Evolutionary conservation across 2,329 filamentous ascomycete genomes (phyloP), one percentile per base, ranked within the genome.

Genomic region (Penicillium sp.): DNA sequence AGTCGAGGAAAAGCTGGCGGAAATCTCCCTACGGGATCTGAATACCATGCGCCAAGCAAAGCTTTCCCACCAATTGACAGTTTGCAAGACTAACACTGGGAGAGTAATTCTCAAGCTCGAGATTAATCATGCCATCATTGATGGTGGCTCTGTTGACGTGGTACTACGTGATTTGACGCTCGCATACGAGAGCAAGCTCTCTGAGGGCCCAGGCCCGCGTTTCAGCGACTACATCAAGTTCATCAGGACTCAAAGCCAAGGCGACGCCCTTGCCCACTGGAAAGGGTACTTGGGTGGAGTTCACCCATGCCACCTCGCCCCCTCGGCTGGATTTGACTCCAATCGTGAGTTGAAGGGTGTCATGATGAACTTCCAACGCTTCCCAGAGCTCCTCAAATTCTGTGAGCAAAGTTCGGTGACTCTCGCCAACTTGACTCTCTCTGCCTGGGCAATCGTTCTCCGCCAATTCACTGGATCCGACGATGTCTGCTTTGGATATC

Each of bases 401-500:
- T 73, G 71, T 41, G 68, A 73, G 40, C 45, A 45, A 3, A 58
- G 65, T 11, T 67, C 56, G 2, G 60, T 69, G 8, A 76, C 67
- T 16, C 61, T 75, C 16, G 70, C 73, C 5, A 75, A 70, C 42
- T 50, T 76, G 9, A 67, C 74, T 3, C 63, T 73, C 22, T 62
- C 70, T 7, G 69, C 67, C 8, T 77, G 75, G 75, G 72, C 72
- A 4, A 60, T 76, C n/a, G 68, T 74, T 9, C 62, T 75, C 5
- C 64, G 62, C 24, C 57, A 60, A 4, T 67, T 69, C 45, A 73
- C 69, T 1, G 57, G 58, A 1, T 69, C 67, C 3, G 65, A 72
- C 29, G 73, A 77, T 46, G 67, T 78, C 10, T 74, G 68, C 27
- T 78, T 78, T 48, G 76, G 74, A 5, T 74, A 75, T 43, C 62